A percentile compares a stretch with the other conserved stretches of the same genome.
phyloP scores from a whole-genome alignment of 1,284 basidiomycete species.

The Ceratobasidium sp. region DNA sequence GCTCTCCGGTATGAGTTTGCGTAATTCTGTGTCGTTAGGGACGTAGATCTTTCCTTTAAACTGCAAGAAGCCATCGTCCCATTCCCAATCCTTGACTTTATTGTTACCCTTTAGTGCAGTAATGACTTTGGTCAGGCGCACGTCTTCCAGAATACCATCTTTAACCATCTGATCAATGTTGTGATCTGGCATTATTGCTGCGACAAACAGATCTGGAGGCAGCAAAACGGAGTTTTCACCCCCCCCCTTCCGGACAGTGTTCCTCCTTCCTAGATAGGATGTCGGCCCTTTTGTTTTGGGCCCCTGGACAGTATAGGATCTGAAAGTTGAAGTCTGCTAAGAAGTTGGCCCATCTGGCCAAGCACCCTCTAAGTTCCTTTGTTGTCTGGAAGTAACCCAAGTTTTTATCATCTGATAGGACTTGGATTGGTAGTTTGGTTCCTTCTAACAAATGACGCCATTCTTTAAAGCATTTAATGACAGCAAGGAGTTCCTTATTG shows the following conservation, averaged over 20 bases:
- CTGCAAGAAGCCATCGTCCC: too few species aligned
- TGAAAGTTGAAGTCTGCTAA: too few species aligned
- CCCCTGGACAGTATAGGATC: too few species aligned
- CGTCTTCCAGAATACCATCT: background rate
- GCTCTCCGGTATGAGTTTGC: slow-evolving; percentile 3
- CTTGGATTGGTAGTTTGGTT: background rate
- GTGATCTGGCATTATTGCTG: background rate
- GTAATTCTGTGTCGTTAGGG: background rate
- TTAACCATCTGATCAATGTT: background rate
- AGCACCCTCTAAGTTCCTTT: too few species aligned
- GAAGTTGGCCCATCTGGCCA: too few species aligned
- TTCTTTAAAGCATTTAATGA: slow-evolving; percentile 9
- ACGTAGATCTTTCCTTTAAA: background rate
- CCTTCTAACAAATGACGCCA: slow-evolving; percentile 24
- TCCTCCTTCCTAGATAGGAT: too few species aligned
- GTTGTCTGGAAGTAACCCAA: too few species aligned
- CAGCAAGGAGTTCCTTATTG: slow-evolving; percentile 27
- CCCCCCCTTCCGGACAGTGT: too few species aligned
- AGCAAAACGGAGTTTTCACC: background rate
- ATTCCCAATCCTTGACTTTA: too few species aligned
- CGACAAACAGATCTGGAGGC: background rate
- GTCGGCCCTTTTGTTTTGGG: too few species aligned
- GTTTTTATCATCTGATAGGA: slow-evolving; percentile 12
- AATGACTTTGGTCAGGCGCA: background rate
- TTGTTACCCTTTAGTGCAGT: background rate